These are phyloP conservation scores for Phytophthora sp. DNA, from an alignment of 352 stramenopile genomes.

Conservation along the genomic window DNA sequence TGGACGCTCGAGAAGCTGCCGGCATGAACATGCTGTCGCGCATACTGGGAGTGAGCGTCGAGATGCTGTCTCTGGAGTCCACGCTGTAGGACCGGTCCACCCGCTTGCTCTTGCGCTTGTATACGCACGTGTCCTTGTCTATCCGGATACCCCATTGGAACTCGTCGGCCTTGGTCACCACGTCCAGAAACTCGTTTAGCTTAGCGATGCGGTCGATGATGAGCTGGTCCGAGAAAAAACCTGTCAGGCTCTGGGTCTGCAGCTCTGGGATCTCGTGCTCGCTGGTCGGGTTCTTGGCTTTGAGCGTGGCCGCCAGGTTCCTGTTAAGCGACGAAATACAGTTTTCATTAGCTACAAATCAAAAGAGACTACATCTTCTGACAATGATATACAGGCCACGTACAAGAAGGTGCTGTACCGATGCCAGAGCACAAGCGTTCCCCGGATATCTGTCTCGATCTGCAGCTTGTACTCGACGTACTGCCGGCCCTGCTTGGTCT, in stretches of 20 bases:
- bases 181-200: slow-evolving; percentile 88
- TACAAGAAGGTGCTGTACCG: slow-evolving; percentile 90
- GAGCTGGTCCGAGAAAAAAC: slow-evolving; percentile 86
- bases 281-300: slow-evolving; percentile 79
- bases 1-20: slow-evolving; percentile 61
- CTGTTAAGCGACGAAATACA: too few relatives aligned
- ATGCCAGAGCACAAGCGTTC: slow-evolving; percentile 88
- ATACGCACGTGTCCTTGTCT: slow-evolving; percentile 90
- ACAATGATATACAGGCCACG: slow-evolving; percentile 28
- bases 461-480: slow-evolving; percentile 91
- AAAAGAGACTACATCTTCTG: slow-evolving; percentile 23
- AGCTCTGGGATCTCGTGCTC: slow-evolving; percentile 82
- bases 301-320: slow-evolving; percentile 81
- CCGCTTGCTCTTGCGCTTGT: slow-evolving; percentile 89
- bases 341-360: too few relatives aligned
- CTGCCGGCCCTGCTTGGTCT: slow-evolving; percentile 85
- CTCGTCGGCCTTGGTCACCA: slow-evolving; percentile 83
- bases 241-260: slow-evolving; percentile 82
- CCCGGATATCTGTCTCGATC: slow-evolving; percentile 88
- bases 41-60: slow-evolving; percentile 71
- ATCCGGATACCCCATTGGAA: slow-evolving; percentile 92
- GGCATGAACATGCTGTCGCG: slow-evolving; percentile 82
- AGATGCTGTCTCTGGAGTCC: slow-evolving; percentile 79
- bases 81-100: slow-evolving; percentile 68
- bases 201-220: slow-evolving; percentile 87